Evolutionary conservation across 441 rosid species (phyloP).

Genomic region (Raphanus hybrid): DNA sequence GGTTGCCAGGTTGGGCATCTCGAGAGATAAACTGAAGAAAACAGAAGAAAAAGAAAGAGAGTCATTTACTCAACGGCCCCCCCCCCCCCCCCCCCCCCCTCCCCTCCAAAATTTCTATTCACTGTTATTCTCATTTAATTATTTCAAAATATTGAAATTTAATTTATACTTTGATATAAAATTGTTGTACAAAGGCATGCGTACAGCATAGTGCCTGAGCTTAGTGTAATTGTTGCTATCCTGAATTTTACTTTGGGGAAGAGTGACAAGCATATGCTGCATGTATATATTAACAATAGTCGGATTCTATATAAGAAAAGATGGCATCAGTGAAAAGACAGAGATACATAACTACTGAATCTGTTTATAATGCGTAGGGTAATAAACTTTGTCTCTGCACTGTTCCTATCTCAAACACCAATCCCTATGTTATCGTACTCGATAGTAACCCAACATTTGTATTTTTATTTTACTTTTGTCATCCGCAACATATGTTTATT

Average conservation of each 20-base stretch:
- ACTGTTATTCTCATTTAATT: not conserved
- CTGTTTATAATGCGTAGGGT: conserved; percentile 3
- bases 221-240: not conserved
- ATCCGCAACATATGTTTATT: not conserved
- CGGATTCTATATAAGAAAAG: not conserved
- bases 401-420: conserved; percentile 41
- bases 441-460: conserved; percentile 19
- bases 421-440: conserved; percentile 34
- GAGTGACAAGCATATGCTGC: not conserved
- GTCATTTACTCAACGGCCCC: conserved; percentile 36
- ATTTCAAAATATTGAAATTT: not conserved
- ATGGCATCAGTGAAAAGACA: not conserved
- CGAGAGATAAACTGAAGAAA: conserved; percentile 41
- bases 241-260: not conserved
- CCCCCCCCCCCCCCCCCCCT: too few relatives aligned
- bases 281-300: not conserved
- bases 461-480: not conserved
- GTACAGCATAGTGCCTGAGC: not conserved
- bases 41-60: conserved; percentile 28
- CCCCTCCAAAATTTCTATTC: not conserved
- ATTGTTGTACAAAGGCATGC: conserved; percentile 1
- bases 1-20: conserved; percentile 28
- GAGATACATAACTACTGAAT: conserved; percentile 12
- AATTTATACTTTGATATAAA: not conserved
- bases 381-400: conserved; percentile 30